Evolutionary conservation across 2,329 filamentous ascomycete species (phyloP), one percentile per base, ranked within the genome.

Genomic region (Aspergillus quadrilineatus): DNA sequence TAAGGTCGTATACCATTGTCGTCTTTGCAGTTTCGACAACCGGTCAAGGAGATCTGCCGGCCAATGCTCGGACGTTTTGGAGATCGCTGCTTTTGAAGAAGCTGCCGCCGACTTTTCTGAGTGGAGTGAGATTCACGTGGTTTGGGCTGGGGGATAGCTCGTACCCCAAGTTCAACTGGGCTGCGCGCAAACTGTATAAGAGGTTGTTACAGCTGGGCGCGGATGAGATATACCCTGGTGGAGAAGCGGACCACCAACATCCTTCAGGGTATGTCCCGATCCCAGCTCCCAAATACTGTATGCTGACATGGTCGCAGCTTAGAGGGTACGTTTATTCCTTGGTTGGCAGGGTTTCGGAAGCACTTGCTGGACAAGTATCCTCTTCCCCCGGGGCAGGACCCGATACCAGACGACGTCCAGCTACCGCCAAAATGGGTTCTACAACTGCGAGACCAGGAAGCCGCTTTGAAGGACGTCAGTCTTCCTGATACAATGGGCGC

Each of bases 151-250:
- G 94, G 0, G 94, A 99, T 73, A 96, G 89, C 68, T 96, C 92
- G 1, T 99, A 99, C 79, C 82, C 89, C 55, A 93, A 95, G 87
- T 96, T 91, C 75, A 99, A 99, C 76, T 96, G 90, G 85, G 92
- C 93, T 15, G 89, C 89, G 45, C 85, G 92, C 49, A 96, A 97
- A 74, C 80, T 99, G 45, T 86, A 92, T 66, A 93, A 92, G 65
- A 85, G 94, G 14, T 79, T 99, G 34, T 73, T 87, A 37, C 92
- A 96, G 70, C 83, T 99, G 0, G 93, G 93, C 1, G 94, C 90
- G 2, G 80, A 80, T 42, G 84, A 90, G 47, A 84, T 94, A 60
- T 89, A 89, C 66, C 85, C 88, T 41, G 80, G 87, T 37, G 94
- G 90, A 10, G 94, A 99, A 74, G 92, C 88, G 22, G 94, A 99